Conservation (phyloP, 768 basidiomycete species). For the Austroboletus eburneus region DNA sequence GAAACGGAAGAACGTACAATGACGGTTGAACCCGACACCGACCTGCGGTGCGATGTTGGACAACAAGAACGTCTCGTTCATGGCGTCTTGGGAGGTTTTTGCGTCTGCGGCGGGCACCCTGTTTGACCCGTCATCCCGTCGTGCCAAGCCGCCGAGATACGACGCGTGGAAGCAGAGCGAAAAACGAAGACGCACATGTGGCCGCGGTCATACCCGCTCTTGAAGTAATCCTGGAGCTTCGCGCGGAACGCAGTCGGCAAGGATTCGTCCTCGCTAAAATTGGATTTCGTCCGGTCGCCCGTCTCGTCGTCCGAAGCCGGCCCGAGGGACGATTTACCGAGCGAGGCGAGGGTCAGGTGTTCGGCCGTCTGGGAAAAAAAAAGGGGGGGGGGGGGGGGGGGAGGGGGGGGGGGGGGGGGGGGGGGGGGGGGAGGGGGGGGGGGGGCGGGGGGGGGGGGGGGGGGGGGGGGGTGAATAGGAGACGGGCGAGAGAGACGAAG, state of each 20-base stretch:
- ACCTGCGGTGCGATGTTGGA: conserved; percentile 99
- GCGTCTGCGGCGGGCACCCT: conserved; percentile 98
- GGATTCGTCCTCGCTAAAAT: conserved; percentile 78
- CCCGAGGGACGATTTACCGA: conserved; percentile 46
- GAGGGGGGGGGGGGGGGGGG: no score
- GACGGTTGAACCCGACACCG: conserved; percentile 94
- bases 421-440: no score
- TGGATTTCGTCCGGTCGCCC: conserved; percentile 72
- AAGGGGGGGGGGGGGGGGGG: no score
- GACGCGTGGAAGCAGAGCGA: background rate
- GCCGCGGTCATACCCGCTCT: conserved; percentile 92
- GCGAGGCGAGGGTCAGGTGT: conserved; percentile 78
- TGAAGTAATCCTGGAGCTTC: conserved; percentile 83
- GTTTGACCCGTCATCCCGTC: background rate
- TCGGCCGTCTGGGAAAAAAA: conserved; percentile 73
- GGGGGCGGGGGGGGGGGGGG: no score
- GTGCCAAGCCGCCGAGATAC: background rate
- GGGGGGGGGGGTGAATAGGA: no score
- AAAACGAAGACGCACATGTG: conserved; percentile 71
- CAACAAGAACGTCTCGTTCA: conserved; percentile 94
- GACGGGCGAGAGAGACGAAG: no score
- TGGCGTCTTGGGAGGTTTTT: conserved; percentile 85
- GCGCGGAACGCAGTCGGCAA: conserved; percentile 79
- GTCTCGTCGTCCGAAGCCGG: conserved; percentile 34
- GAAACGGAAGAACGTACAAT: conserved; percentile 50